Percentiles rank a stretch among this genome's conserved stretches.
These are phyloP conservation scores for Calonectria pseudoreteaudii DNA, from an alignment of 2,329 filamentous ascomycete species.

Conservation along the genomic window DNA sequence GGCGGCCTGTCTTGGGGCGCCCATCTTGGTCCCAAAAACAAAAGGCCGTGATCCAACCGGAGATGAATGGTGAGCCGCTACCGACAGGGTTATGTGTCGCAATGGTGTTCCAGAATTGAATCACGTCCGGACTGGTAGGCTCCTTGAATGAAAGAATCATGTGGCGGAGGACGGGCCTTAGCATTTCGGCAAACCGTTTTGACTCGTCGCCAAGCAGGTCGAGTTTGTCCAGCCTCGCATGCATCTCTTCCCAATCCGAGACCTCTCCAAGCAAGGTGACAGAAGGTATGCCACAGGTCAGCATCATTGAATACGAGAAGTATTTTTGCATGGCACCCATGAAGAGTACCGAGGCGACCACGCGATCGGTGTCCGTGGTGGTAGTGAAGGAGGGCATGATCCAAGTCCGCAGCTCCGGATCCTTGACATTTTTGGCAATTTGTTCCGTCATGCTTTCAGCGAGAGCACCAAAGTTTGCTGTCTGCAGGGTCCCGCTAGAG, in stretches of 20 bases:
- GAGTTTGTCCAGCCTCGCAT: slow-evolving; percentile 51
- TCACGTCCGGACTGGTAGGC: slow-evolving; percentile 37
- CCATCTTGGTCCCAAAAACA: slow-evolving; percentile 30
- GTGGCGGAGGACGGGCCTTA: slow-evolving; percentile 51
- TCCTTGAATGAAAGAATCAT: slow-evolving; percentile 54
- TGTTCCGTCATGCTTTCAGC: slow-evolving; percentile 51
- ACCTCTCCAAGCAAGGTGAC: slow-evolving; percentile 63
- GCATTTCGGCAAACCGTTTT: slow-evolving; percentile 45
- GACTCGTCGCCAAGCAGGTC: slow-evolving; percentile 51
- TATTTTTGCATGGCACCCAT: slow-evolving; percentile 65
- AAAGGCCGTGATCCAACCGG: slow-evolving; percentile 34
- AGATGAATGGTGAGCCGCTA: background rate
- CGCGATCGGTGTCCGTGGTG: slow-evolving; percentile 56
- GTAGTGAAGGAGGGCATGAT: slow-evolving; percentile 65
- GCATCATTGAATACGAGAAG: slow-evolving; percentile 45
- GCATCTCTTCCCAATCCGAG: slow-evolving; percentile 56
- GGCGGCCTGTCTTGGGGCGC: rapidly evolving
- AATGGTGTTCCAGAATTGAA: slow-evolving; percentile 52
- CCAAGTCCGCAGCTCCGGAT: slow-evolving; percentile 57
- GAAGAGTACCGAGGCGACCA: slow-evolving; percentile 59
- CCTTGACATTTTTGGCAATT: slow-evolving; percentile 55
- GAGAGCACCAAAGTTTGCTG: slow-evolving; percentile 39
- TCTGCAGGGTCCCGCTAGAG: background rate
- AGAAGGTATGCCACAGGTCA: slow-evolving; percentile 63
- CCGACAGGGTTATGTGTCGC: background rate